Conservation (phyloP, 352 stramenopile genomes). For the Thalassiosira livingstoniorum region DNA sequence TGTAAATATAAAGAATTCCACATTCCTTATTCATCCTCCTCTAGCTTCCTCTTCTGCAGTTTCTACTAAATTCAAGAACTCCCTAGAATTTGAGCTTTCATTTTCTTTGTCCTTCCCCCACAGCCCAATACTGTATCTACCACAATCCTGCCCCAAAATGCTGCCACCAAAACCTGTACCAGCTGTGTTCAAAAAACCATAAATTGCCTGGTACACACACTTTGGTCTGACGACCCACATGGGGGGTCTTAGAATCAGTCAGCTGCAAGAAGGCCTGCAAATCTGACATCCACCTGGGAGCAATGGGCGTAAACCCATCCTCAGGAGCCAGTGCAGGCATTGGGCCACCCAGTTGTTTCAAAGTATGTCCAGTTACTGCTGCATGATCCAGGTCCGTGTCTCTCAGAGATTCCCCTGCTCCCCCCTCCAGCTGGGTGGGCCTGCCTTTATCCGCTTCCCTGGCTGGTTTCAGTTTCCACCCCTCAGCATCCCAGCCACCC, state of each 20-base stretch:
- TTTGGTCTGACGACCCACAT: conserved; percentile 5
- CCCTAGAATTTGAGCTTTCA: conserved; percentile 61
- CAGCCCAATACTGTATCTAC: conserved; percentile 18
- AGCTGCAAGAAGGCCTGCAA: conserved; percentile 34
- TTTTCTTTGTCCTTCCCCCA: conserved; percentile 29
- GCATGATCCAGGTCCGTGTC: no score
- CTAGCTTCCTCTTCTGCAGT: conserved; percentile 34
- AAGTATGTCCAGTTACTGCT: no score
- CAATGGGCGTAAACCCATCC: conserved; percentile 22
- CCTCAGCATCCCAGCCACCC: conserved; percentile 41
- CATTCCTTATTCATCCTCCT: conserved; percentile 5
- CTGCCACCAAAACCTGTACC: conserved; percentile 36
- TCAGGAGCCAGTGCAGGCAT: no score
- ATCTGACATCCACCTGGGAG: conserved; percentile 49
- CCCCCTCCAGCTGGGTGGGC: conserved; percentile 43
- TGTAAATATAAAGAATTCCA: conserved; percentile 71
- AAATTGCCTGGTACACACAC: conserved; percentile 2
- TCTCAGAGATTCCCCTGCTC: no score
- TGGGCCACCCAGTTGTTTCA: no score
- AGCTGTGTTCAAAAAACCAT: conserved; percentile 58
- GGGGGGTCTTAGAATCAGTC: background rate
- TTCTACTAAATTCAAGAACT: conserved; percentile 55
- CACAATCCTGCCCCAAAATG: background rate
- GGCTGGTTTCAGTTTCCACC: conserved; percentile 47
- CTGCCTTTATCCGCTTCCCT: conserved; percentile 16